Evolutionary conservation across 768 basidiomycete species (phyloP).

Genomic region (Leccinum sublutescens): DNA sequence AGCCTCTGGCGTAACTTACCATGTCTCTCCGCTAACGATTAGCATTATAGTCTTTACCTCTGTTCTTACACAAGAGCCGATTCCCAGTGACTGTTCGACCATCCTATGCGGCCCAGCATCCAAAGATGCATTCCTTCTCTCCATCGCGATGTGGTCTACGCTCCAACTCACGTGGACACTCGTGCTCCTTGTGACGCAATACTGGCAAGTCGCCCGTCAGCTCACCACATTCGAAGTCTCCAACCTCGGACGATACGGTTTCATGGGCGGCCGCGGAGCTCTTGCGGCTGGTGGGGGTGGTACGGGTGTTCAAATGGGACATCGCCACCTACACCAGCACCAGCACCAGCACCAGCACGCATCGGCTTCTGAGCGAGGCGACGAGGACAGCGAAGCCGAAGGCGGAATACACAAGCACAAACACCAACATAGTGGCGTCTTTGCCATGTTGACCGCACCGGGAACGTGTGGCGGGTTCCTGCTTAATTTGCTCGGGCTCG

Average conservation of each 20-base stretch:
- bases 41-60: constrained; percentile 53
- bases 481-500: constrained; percentile 89
- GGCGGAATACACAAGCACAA: constrained; percentile 41
- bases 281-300: constrained; percentile 55
- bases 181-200: constrained; percentile 80
- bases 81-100: constrained; percentile 21
- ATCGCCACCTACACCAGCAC: constrained; percentile 45
- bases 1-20: constrained; percentile 29
- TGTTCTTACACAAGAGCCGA: constrained; percentile 18
- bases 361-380: constrained; percentile 44
- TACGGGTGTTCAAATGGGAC: constrained; percentile 65
- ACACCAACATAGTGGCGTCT: constrained; percentile 42
- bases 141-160: constrained; percentile 81
- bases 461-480: constrained; percentile 57
- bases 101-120: constrained; percentile 67
- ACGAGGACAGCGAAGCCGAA: constrained; percentile 39
- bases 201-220: constrained; percentile 90
- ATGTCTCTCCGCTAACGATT: neutral
- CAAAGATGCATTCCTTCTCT: constrained; percentile 80
- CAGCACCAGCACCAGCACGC: constrained; percentile 22
- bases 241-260: constrained; percentile 93
- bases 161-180: constrained; percentile 95
- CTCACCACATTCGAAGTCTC: constrained; percentile 96
- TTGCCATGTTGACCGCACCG: constrained; percentile 33
- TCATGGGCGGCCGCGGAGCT: constrained; percentile 90